Evolutionary conservation across 2,329 filamentous ascomycete species (phyloP).

Genomic region (Aspergillus sp.): DNA sequence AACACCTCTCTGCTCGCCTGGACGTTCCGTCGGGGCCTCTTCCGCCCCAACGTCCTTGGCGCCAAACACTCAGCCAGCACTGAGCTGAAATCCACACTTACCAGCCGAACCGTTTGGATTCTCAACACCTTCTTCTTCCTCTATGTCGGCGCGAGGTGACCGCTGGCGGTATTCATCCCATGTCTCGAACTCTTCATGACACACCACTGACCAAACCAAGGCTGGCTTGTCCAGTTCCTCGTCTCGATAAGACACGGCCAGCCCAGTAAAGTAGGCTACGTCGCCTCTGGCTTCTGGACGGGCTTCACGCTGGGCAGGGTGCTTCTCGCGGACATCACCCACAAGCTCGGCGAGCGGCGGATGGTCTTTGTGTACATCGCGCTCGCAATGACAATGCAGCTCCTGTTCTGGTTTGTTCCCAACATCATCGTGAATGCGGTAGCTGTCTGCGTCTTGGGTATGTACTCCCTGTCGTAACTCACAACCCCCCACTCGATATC

Average conservation of each 20-base stretch:
- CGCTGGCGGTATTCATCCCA: conserved; percentile 10
- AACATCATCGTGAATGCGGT: conserved; percentile 14
- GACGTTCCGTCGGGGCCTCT: conserved; percentile 13
- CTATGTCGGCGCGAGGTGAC: conserved; percentile 16
- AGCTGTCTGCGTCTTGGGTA: conserved; percentile 15
- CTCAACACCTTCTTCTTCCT: conserved; percentile 17
- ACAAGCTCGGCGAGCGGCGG: conserved; percentile 14
- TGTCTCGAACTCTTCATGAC: background rate
- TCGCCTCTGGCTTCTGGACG: conserved; percentile 15
- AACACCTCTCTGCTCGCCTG: conserved; percentile 9
- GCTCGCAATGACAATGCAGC: conserved; percentile 11
- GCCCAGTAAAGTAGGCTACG: conserved; percentile 15
- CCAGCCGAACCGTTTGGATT: conserved; percentile 13
- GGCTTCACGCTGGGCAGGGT: conserved; percentile 15
- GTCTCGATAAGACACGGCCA: conserved; percentile 14
- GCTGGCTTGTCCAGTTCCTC: conserved; percentile 17
- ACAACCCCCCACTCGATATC: no score
- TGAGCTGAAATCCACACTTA: conserved; percentile 11
- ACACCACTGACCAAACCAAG: conserved; percentile 6
- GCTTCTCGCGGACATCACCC: conserved; percentile 14
- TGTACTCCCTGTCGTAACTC: conserved; percentile 1
- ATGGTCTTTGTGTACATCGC: conserved; percentile 15
- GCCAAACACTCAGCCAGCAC: conserved; percentile 12
- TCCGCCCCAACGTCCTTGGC: conserved; percentile 11
- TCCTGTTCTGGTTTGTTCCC: conserved; percentile 16